Percentiles rank a stretch among this genome's conserved stretches.
These are phyloP conservation scores for Ambrosia artemisiifolia DNA, from an alignment of 129 eudicot genomes.

Conservation along the genomic window DNA sequence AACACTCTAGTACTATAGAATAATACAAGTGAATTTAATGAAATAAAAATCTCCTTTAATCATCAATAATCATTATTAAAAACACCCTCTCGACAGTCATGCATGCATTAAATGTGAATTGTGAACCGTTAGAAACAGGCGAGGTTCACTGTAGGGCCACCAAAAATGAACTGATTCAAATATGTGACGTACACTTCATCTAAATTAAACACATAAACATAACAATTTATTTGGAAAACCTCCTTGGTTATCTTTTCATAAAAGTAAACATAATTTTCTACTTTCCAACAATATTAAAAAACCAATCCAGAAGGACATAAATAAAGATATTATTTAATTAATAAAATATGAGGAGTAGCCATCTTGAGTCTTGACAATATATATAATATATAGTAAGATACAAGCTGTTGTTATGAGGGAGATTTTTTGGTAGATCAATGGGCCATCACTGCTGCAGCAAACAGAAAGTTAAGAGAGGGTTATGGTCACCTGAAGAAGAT, in stretches of 20 bases:
- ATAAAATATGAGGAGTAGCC: conserved; percentile 17
- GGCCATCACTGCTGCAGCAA: conserved; percentile 94
- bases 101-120: conserved; percentile 20
- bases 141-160: conserved; percentile 25
- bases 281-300: conserved; percentile 14
- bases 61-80: conserved; percentile 8
- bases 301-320: conserved; percentile 1
- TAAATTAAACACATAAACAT: conserved; percentile 23
- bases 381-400: conserved; percentile 26
- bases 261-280: conserved; percentile 28
- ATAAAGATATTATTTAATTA: conserved; percentile 8
- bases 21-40: background rate
- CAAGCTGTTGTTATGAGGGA: conserved; percentile 17
- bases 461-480: conserved; percentile 82
- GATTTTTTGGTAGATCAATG: conserved; percentile 34
- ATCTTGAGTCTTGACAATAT: conserved; percentile 26
- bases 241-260: conserved; percentile 27
- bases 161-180: conserved; percentile 27
- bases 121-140: conserved; percentile 28
- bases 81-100: conserved; percentile 10
- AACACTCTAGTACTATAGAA: background rate
- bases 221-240: conserved; percentile 37
- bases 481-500: conserved; percentile 90
- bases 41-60: background rate
- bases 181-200: conserved; percentile 44